These are phyloP conservation scores for Epichloe sp. DNA, from an alignment of 2,329 filamentous ascomycete genomes.

Conservation along the genomic window DNA sequence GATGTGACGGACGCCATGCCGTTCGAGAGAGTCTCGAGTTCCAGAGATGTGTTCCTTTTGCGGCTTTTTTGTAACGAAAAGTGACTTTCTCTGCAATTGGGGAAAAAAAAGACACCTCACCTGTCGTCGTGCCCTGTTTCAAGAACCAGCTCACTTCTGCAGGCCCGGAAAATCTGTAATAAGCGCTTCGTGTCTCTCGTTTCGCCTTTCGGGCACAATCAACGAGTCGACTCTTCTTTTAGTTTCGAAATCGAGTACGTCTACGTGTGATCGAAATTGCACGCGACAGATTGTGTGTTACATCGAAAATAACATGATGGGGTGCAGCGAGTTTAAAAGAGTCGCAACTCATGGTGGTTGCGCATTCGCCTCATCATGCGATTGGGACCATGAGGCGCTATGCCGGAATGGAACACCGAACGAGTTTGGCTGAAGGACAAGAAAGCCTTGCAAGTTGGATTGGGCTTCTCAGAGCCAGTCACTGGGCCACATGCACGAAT, in stretches of 20 bases:
- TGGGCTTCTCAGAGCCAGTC: not conserved
- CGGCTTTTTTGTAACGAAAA: not conserved
- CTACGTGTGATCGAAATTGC: not conserved
- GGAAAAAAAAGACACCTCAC: too few relatives aligned
- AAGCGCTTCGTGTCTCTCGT: too few relatives aligned
- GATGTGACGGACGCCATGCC: conserved; percentile 27
- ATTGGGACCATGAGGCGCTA: conserved; percentile 1
- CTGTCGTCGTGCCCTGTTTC: too few relatives aligned
- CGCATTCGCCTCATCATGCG: not conserved
- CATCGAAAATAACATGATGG: not conserved
- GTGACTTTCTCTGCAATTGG: not conserved
- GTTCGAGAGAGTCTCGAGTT: not conserved
- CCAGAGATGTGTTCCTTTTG: not conserved
- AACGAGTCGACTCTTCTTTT: too few relatives aligned
- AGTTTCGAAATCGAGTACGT: too few relatives aligned
- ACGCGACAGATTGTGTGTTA: not conserved
- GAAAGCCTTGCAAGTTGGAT: not conserved
- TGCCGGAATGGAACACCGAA: conserved; percentile 6
- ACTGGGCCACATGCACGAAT: not conserved
- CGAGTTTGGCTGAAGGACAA: not conserved
- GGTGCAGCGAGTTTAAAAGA: conserved; percentile 1
- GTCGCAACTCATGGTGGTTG: not conserved
- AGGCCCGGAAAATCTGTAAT: too few relatives aligned
- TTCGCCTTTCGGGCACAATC: too few relatives aligned
- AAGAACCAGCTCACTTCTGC: too few relatives aligned